Conservation (phyloP, 192 early-diverging fungal species). For the Mortierella hygrophila region DNA sequence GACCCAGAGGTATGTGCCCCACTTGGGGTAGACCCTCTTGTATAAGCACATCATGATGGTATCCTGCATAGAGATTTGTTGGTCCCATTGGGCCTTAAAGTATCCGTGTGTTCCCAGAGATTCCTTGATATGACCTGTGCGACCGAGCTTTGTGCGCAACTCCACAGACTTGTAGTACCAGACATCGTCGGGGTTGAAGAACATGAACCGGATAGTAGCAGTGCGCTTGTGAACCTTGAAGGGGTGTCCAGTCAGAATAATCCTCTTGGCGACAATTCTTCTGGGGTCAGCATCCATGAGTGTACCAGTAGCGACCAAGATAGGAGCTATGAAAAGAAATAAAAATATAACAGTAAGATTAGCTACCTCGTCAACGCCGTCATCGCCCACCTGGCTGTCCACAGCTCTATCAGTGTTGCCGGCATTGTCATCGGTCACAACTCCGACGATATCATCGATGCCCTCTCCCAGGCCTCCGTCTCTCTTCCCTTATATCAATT, state of each 20-base stretch:
- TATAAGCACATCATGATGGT: slow-evolving; percentile 95
- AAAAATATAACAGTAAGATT: neutral
- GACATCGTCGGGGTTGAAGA: slow-evolving; percentile 95
- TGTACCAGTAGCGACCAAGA: slow-evolving; percentile 85
- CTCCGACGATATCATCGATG: slow-evolving; percentile 35
- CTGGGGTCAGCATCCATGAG: slow-evolving; percentile 80
- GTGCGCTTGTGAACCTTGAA: slow-evolving; percentile 94
- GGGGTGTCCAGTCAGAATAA: slow-evolving; percentile 94
- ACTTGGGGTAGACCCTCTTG: slow-evolving; percentile 95
- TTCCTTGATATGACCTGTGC: slow-evolving; percentile 92
- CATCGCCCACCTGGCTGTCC: slow-evolving; percentile 40
- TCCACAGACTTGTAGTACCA: slow-evolving; percentile 97
- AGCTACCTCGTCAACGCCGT: slow-evolving; percentile 39
- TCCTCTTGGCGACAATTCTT: slow-evolving; percentile 94
- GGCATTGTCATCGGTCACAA: slow-evolving; percentile 43
- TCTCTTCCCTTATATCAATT: slow-evolving; percentile 7
- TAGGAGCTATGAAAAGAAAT: slow-evolving; percentile 53
- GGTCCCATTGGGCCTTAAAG: slow-evolving; percentile 65
- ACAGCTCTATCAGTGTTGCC: slow-evolving; percentile 27
- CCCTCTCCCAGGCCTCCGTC: slow-evolving; percentile 40
- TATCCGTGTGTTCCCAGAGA: slow-evolving; percentile 97
- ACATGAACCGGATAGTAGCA: slow-evolving; percentile 97
- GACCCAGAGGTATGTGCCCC: slow-evolving; percentile 80
- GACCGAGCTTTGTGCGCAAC: slow-evolving; percentile 90
- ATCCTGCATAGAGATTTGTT: slow-evolving; percentile 88